Percentiles rank a stretch among this genome's conserved stretches.
phyloP scores from a whole-genome alignment of 192 early-diverging fungal species.

The Coemansia sp. region DNA sequence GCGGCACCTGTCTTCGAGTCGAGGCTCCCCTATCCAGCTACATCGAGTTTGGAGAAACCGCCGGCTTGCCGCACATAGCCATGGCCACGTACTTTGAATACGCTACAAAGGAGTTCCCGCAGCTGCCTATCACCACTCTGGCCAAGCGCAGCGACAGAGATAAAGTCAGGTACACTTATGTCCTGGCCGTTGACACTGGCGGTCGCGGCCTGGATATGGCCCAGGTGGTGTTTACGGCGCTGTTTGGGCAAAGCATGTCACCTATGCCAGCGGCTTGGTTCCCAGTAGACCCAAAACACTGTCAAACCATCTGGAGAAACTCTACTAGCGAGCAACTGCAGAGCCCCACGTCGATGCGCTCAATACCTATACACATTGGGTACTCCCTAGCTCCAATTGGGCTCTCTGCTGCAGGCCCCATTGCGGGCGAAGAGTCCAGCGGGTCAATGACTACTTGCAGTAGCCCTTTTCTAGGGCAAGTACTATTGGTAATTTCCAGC shows the following conservation, averaged over 20 bases:
- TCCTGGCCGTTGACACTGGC: conserved; percentile 57
- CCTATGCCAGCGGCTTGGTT: conserved; percentile 52
- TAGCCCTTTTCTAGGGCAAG: neutral
- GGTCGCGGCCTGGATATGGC: conserved; percentile 56
- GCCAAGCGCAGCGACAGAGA: conserved; percentile 7
- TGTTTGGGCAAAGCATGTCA: conserved; percentile 53
- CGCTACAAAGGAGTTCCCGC: conserved; percentile 26
- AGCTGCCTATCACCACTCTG: conserved; percentile 27
- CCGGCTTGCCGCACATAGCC: conserved; percentile 27
- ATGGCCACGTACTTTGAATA: conserved; percentile 45
- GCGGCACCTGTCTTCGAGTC: conserved; percentile 55
- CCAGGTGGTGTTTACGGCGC: conserved; percentile 44
- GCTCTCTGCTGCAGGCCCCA: conserved; percentile 3
- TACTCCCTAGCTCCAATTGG: conserved; percentile 23
- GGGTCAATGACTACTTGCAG: neutral
- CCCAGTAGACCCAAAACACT: conserved; percentile 43
- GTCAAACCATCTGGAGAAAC: conserved; percentile 48
- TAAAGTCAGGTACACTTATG: conserved; percentile 40
- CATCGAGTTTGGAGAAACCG: conserved; percentile 26
- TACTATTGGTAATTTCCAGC: neutral
- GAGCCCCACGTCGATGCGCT: conserved; percentile 27
- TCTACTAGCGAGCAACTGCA: conserved; percentile 20
- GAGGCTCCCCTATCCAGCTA: conserved; percentile 27
- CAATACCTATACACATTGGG: conserved; percentile 20
- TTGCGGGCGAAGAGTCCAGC: neutral